Evolutionary conservation across 371 early-diverging fungal species (phyloP).

Genomic region (Mucor racemosus): DNA sequence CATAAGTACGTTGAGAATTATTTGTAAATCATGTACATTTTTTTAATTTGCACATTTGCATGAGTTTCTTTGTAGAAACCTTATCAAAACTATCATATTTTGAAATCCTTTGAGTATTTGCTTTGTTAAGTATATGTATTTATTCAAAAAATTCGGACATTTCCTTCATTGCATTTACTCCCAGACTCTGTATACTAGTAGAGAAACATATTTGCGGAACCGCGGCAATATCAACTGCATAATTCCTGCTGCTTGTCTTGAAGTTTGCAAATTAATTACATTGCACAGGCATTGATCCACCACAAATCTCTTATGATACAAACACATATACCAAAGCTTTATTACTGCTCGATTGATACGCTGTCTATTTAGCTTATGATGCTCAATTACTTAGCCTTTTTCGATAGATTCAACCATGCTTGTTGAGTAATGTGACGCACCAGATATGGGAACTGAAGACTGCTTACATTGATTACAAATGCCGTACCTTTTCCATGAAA

Average conservation of each 20-base stretch:
- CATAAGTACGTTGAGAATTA: too few relatives aligned
- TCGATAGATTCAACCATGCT: too few relatives aligned
- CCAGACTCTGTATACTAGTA: too few relatives aligned
- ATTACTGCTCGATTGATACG: neutral
- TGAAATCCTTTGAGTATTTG: too few relatives aligned
- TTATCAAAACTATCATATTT: too few relatives aligned
- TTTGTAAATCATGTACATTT: too few relatives aligned
- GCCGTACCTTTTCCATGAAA: neutral
- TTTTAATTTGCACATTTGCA: too few relatives aligned
- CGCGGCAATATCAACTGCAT: neutral
- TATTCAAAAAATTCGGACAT: too few relatives aligned
- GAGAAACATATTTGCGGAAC: neutral
- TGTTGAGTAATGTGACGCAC: slow-evolving; percentile 1
- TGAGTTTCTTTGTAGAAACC: too few relatives aligned
- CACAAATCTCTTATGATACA: neutral
- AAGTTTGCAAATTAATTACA: neutral
- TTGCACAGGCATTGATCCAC: neutral
- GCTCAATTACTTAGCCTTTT: neutral
- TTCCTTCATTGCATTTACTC: too few relatives aligned
- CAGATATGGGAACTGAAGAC: slow-evolving; percentile 2
- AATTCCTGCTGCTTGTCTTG: neutral
- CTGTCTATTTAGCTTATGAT: neutral
- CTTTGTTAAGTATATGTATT: too few relatives aligned
- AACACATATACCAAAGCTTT: neutral
- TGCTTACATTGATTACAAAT: slow-evolving; percentile 1